A percentile compares a stretch with the other conserved stretches of the same genome.
These are phyloP conservation scores for Phytophthora nicotianae DNA, from an alignment of 352 stramenopile species.

Conservation along the genomic window DNA sequence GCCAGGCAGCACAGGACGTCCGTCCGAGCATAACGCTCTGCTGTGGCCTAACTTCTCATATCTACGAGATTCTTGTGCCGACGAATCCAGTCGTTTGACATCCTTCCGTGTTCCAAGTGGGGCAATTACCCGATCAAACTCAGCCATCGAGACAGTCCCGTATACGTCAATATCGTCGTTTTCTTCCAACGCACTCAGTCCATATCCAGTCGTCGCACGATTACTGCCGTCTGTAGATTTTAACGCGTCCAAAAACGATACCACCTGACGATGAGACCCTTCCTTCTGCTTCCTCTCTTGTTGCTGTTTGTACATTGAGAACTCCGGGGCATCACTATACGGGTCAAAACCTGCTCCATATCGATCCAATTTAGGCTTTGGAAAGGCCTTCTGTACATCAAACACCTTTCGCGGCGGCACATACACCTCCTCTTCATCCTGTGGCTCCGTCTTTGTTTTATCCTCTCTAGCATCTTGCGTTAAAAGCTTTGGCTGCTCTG, in stretches of 20 bases:
- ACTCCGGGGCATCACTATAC: slow-evolving; percentile 77
- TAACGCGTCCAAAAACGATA: slow-evolving; percentile 82
- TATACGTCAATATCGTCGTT: slow-evolving; percentile 89
- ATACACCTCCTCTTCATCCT: slow-evolving; percentile 48
- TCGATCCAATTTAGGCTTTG: slow-evolving; percentile 71
- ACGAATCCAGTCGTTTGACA: slow-evolving; percentile 44
- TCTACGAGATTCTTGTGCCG: slow-evolving; percentile 35
- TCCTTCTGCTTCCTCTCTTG: slow-evolving; percentile 32
- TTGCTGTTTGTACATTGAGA: slow-evolving; percentile 55
- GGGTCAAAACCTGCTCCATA: slow-evolving; percentile 84
- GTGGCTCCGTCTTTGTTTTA: slow-evolving; percentile 5
- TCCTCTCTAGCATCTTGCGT: slow-evolving; percentile 12
- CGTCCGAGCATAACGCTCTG: slow-evolving; percentile 58
- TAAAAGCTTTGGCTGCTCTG: slow-evolving; percentile 6
- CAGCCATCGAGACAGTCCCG: slow-evolving; percentile 56
- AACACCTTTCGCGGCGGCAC: slow-evolving; percentile 65
- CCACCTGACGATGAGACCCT: slow-evolving; percentile 45
- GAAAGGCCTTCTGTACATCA: slow-evolving; percentile 57
- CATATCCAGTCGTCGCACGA: slow-evolving; percentile 54
- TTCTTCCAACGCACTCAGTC: slow-evolving; percentile 80
- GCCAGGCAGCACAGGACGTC: slow-evolving; percentile 53
- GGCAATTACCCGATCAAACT: slow-evolving; percentile 74
- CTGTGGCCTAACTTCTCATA: slow-evolving; percentile 24
- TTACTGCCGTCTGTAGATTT: slow-evolving; percentile 42
- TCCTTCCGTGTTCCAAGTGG: slow-evolving; percentile 28